These are phyloP conservation scores for Harringtonia lauricola DNA, from an alignment of 2,329 filamentous ascomycete species.

Conservation along the genomic window DNA sequence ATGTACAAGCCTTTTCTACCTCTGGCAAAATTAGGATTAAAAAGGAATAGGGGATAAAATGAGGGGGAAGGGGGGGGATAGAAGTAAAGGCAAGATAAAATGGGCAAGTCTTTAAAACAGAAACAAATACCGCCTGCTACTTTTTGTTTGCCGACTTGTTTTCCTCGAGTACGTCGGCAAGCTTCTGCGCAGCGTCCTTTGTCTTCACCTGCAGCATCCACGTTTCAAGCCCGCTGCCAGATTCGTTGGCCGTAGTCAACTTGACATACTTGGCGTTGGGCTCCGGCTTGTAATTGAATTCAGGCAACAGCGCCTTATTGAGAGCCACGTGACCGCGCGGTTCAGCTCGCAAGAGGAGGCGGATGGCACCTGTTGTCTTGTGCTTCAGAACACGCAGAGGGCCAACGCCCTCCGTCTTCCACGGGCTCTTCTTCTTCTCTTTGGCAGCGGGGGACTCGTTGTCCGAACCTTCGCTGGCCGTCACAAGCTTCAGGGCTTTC, in stretches of 20 bases:
- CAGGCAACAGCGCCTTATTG: constrained; percentile 54
- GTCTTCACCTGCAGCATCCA: constrained; percentile 67
- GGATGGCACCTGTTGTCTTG: constrained; percentile 53
- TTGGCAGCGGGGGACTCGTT: constrained; percentile 29
- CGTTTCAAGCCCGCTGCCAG: constrained; percentile 49
- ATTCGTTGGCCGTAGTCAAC: constrained; percentile 44
- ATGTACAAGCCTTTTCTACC: too few relatives aligned
- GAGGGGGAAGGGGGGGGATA: neutral
- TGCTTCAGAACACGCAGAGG: constrained; percentile 63
- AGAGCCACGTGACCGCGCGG: constrained; percentile 63
- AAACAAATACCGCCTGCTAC: constrained; percentile 12
- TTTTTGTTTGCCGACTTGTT: constrained; percentile 47
- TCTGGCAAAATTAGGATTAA: neutral
- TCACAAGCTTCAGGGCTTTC: constrained; percentile 54
- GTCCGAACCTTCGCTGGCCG: constrained; percentile 31
- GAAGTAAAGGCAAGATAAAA: neutral
- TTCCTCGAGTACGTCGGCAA: constrained; percentile 40
- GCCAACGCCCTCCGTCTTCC: constrained; percentile 61
- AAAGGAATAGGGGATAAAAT: neutral
- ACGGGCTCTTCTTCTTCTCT: constrained; percentile 42
- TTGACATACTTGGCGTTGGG: constrained; percentile 47
- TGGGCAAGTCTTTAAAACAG: neutral
- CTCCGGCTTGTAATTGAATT: constrained; percentile 50
- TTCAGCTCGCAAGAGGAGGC: constrained; percentile 63
- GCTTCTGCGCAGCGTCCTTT: constrained; percentile 39